Percentiles rank a stretch among this genome's conserved stretches.
phyloP scores from a whole-genome alignment of 2,329 filamentous ascomycete species.

The Cercospora brassicicola region DNA sequence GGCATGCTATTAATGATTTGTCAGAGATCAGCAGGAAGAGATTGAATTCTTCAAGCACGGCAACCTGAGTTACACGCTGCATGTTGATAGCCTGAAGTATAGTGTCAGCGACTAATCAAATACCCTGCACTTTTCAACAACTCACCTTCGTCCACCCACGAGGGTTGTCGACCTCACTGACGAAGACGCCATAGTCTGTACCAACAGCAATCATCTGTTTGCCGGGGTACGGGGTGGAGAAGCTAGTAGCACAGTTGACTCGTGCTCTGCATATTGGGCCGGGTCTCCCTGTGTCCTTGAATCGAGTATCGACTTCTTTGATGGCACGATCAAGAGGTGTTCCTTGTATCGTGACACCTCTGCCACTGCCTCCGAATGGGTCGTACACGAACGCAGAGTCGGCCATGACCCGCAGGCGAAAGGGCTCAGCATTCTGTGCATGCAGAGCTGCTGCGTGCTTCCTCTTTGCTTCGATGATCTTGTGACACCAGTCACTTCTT shows the following conservation, averaged over 20 bases:
- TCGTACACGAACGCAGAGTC: constrained; percentile 90
- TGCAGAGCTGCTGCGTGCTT: constrained; percentile 84
- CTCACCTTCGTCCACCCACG: constrained; percentile 86
- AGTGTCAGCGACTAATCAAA: constrained; percentile 34
- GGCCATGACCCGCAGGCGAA: constrained; percentile 85
- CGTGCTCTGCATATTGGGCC: constrained; percentile 76
- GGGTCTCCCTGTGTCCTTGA: constrained; percentile 65
- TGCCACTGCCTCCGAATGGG: constrained; percentile 53
- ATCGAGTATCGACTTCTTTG: constrained; percentile 77
- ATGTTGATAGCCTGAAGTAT: constrained; percentile 68
- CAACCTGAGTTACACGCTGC: constrained; percentile 81
- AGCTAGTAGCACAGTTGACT: constrained; percentile 91
- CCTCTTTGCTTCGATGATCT: constrained; percentile 93
- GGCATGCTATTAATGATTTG: constrained; percentile 87
- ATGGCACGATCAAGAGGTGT: constrained; percentile 92
- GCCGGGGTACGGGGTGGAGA: constrained; percentile 70
- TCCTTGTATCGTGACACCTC: constrained; percentile 76
- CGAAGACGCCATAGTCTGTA: constrained; percentile 90
- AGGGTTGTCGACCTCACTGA: constrained; percentile 83
- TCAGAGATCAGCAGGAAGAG: constrained; percentile 89
- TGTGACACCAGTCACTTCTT: constrained; percentile 85
- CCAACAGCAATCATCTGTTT: constrained; percentile 90
- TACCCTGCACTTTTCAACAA: constrained; percentile 19
- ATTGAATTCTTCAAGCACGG: constrained; percentile 93
- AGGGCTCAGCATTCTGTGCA: constrained; percentile 93